Base-by-base conservation (phyloP, 371 early-diverging fungal species). In the Zychaea mexicana region DNA sequence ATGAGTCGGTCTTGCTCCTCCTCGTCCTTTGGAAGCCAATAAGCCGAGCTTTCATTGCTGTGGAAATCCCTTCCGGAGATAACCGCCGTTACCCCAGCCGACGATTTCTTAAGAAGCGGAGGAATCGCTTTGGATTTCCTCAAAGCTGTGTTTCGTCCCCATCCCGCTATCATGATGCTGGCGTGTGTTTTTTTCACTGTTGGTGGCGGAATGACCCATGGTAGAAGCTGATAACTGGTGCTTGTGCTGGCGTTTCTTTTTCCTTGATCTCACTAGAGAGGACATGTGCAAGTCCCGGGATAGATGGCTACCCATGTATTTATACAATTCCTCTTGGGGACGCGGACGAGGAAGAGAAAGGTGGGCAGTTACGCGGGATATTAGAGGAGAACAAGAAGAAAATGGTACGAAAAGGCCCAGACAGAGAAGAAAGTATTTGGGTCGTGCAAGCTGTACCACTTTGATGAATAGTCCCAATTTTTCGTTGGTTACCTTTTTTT, bases 21-120 rank as follows among this genome's bases (percentile, higher is more conserved):
- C 17, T 27, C 31, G 31, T 54, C 55, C 17, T 54, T 54, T 8
- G 55, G 55, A 13, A 54, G 55, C 55, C 55, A 54, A 22, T 54
- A 54, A 9, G 33, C 24, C 0, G 68, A 64, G n/a, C 57, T 52
- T 24, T 73, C 73, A 24, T 70, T 66, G 53, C 67, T 58, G 49
- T 80, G 77, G 47, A 74, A 83, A 54, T 67, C 60, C 58, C 83
- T 63, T 19, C 83, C 83, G 32, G 49, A 49, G 24, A 49, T 49
- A 13, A n/a, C n/a, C 12, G 49, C 24, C 13, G 49, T 49, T 49
- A 24, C 24, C 10, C 24, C 21, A 9, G 49, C 49, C 6, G 49
- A 19, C 12, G 26, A 49, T 49, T 24, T 19, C 13, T 49, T 49
- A n/a, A 3, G 49, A 49, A 24, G 49, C 19, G 10, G 49, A 49